Evolutionary conservation across 768 basidiomycete species (phyloP).

Genomic region (Cyclocybe cylindracea): DNA sequence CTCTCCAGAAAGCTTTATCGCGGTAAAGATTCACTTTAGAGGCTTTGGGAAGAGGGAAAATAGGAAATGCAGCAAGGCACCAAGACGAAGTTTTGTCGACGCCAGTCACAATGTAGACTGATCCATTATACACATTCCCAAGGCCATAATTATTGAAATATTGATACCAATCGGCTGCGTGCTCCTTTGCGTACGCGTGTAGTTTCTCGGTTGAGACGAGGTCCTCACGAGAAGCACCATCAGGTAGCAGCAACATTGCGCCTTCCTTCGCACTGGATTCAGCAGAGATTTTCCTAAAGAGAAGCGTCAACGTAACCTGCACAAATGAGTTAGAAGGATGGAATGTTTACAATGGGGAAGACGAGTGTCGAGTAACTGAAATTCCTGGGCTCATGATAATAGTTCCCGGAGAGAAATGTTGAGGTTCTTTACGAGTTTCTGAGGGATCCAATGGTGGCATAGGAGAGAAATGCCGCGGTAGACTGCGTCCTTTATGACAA

Average conservation of each 20-base stretch:
- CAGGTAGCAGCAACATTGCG: conserved; percentile 10
- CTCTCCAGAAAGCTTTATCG: too few species aligned
- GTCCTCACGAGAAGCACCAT: conserved; percentile 16
- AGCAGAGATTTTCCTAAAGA: background rate
- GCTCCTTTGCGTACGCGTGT: conserved; percentile 5
- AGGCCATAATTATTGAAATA: conserved; percentile 8
- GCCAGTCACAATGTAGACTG: conserved; percentile 14
- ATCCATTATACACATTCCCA: conserved; percentile 8
- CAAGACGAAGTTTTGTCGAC: conserved; percentile 12
- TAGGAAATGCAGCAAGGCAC: conserved; percentile 7
- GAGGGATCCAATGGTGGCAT: too few species aligned
- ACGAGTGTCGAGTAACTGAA: too few species aligned
- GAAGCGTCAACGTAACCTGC: background rate
- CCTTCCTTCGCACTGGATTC: conserved; percentile 5
- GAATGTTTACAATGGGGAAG: too few species aligned
- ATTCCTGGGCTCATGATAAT: too few species aligned
- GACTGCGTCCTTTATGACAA: too few species aligned
- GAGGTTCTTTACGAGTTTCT: too few species aligned
- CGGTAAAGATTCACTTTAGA: too few species aligned
- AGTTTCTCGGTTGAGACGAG: background rate
- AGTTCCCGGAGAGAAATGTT: too few species aligned
- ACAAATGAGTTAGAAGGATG: too few species aligned
- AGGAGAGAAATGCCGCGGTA: too few species aligned
- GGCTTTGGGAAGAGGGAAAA: background rate
- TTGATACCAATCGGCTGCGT: conserved; percentile 13